A percentile compares a stretch with the other conserved stretches of the same genome.
Conservation (phyloP, 345 rosid genomes). For the Psidium friedrichsthalianum region DNA sequence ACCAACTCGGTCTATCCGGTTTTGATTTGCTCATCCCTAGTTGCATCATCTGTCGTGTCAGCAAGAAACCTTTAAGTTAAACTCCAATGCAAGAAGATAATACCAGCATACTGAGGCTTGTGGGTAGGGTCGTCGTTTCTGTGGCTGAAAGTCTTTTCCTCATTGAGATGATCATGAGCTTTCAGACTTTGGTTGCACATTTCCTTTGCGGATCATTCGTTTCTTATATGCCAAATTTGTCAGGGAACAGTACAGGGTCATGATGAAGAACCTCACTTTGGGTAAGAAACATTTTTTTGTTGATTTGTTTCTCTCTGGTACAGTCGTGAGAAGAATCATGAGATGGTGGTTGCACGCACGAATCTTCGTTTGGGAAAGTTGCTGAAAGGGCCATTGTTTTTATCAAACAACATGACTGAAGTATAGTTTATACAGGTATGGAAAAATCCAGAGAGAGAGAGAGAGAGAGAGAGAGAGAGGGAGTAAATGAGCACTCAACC, state of each 20-base stretch:
- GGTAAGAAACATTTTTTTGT: not conserved
- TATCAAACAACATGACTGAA: not conserved
- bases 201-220: not conserved
- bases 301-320: not conserved
- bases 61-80: not conserved
- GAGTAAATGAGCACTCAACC: not conserved
- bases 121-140: not conserved
- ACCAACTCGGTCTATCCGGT: too few relatives aligned
- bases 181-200: not conserved
- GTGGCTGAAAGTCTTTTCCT: not conserved
- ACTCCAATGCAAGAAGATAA: not conserved
- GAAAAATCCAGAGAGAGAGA: not conserved
- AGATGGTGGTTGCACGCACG: not conserved
- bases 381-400: not conserved
- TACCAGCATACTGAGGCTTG: not conserved
- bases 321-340: not conserved
- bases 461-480: not conserved
- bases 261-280: not conserved
- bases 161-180: not conserved
- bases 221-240: not conserved
- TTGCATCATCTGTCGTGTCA: not conserved
- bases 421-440: not conserved
- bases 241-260: not conserved
- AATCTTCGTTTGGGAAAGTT: not conserved
- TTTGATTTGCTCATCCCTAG: too few relatives aligned